phyloP scores from a whole-genome alignment of 225 moss, liverwort and hornwort species.

The Anthoceros angustus region DNA sequence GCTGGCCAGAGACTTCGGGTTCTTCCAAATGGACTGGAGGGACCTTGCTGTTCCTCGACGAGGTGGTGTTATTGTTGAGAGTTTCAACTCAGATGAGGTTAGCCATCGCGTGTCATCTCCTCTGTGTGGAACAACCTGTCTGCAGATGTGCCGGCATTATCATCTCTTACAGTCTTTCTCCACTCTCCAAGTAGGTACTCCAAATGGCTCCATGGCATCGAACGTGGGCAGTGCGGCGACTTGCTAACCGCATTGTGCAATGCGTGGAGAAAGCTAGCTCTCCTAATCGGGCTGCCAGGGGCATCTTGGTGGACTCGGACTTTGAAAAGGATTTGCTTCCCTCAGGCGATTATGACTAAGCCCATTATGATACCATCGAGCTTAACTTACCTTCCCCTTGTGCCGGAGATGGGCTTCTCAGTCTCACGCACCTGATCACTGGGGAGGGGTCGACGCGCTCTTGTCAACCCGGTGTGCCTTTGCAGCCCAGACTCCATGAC shows the following conservation, averaged over 20 bases:
- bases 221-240: constrained; percentile 77
- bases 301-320: constrained; percentile 45
- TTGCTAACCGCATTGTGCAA: constrained; percentile 53
- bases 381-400: no score
- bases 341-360: neutral
- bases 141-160: neutral
- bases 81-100: constrained; percentile 95
- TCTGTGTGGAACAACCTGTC: neutral
- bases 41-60: constrained; percentile 78
- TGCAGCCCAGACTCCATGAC: no score
- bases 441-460: no score
- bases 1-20: constrained; percentile 74
- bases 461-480: no score
- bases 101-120: neutral
- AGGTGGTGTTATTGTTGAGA: constrained; percentile 79
- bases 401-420: no score
- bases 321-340: constrained; percentile 18
- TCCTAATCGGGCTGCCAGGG: constrained; percentile 44
- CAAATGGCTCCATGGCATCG: constrained; percentile 98
- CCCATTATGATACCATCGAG: no score
- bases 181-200: constrained; percentile 34
- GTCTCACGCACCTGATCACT: no score
- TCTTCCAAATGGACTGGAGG: constrained; percentile 84
- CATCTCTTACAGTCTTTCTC: neutral
- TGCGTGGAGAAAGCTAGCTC: constrained; percentile 85